Evolutionary conservation across 2,329 filamentous ascomycete species (phyloP), one percentile per base, ranked within the genome.

Genomic region (Cercospora zeina): DNA sequence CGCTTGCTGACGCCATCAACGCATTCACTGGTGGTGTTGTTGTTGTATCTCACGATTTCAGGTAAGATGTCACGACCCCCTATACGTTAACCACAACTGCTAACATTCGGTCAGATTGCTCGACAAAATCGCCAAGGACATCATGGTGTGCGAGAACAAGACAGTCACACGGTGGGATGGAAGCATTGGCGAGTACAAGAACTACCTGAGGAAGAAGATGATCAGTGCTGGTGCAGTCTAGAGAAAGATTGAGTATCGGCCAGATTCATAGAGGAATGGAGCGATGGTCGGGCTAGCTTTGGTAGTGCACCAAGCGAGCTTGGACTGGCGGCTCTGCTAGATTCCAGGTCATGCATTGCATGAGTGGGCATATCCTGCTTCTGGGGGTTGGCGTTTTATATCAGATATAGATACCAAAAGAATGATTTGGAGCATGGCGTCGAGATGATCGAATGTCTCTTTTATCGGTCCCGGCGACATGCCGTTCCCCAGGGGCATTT

Each of bases 91-190:
- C n/a, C 11, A 24, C 39, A 24, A 16, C 39, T 45, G 64, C 78
- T 80, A 72, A 82, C 70, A 30, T 36, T n/a, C 61, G 49, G 54
- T 6, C 71, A 96, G 93, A 83, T 83, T 99, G 74, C 87, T 99
- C 69, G 95, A 99, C 86, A 97, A 96, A 85, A 97, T 99, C 77
- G 95, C 95, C 72, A 99, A 99, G 85, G 91, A 99, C 79, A 99
- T 99, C 79, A 87, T 99, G 81, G 95, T 99, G 61, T 99, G 96
- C 80, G 95, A 99, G 82, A 92, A 99, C 87, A 92, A 93, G 85
- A 93, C 92, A 13, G 92, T 97, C 71, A 87, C 85, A 72, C 81
- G 86, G 73, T 99, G 95, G 95, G 88, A 93, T 67, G 93, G 93
- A 72, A 82, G 80, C 68, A 99, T 99, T 74, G 89, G 88, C 71